These are phyloP conservation scores for Hysterium pulicare DNA, from an alignment of 2,329 filamentous ascomycete genomes.

Conservation along the genomic window DNA sequence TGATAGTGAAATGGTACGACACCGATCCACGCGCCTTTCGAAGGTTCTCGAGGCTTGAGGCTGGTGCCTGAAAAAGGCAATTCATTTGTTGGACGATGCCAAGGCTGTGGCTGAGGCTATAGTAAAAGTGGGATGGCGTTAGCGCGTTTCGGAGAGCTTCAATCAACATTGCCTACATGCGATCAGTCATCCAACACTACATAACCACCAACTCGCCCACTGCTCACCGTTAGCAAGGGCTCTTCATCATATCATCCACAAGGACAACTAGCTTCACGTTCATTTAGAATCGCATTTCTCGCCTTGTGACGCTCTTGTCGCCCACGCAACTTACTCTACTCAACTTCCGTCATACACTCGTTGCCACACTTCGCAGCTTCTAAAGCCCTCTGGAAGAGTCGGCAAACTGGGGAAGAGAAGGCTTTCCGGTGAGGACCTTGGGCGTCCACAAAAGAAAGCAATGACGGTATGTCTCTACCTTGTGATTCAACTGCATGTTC, in stretches of 20 bases:
- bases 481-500: too few species aligned
- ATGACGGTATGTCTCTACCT: constrained; percentile 36
- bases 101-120: not conserved
- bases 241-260: too few species aligned
- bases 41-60: not conserved
- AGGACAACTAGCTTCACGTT: too few species aligned
- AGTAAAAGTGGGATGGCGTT: not conserved
- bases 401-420: constrained; percentile 45
- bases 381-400: constrained; percentile 13
- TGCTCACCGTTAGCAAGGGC: too few species aligned
- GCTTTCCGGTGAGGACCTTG: constrained; percentile 35
- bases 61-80: not conserved
- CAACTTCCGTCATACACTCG: not conserved
- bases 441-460: constrained; percentile 38
- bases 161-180: not conserved
- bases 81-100: not conserved
- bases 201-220: too few species aligned
- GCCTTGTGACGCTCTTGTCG: too few species aligned
- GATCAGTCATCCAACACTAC: too few species aligned
- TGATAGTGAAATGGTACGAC: too few species aligned
- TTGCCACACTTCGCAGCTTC: constrained; percentile 3
- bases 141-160: not conserved
- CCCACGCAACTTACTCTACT: too few species aligned
- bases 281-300: too few species aligned
- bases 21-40: too few species aligned